Evolutionary conservation across 768 basidiomycete species (phyloP), one percentile per base, ranked within the genome.

Genomic region (Dentipellis sp.): DNA sequence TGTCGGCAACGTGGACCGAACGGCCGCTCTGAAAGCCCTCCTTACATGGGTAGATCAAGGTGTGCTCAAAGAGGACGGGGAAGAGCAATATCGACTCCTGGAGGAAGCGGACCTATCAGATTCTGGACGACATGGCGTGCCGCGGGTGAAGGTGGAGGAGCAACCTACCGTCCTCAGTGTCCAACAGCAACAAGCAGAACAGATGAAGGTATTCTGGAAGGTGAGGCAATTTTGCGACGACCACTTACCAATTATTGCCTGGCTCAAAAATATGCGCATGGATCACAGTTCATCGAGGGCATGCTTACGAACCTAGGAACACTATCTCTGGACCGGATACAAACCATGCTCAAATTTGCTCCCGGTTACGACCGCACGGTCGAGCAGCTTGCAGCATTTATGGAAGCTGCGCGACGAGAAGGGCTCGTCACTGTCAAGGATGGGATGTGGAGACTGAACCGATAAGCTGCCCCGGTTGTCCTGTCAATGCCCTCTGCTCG

Each of bases 161-260:
- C 63, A 74, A 11, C 73, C 78, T 1, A 72, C 83, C 0, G 68
- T 83, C 10, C 67, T 80, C 36, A 78, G 76, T 19, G 72, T 77
- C 10, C 83, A 90, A 58, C 88, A 90, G 47, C 85, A 87, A 46
- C 84, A 91, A 65, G 83, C 84, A 0, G 88, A 91, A 63, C 88
- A 93, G 70, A 91, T 94, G 86, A 80, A 76, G 58, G 78, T 92
- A 0, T 90, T 85, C 67, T 94, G 91, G 91, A 91, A 89, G 82
- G 91, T 84, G 53, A 7, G 69, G 73, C 21, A 48, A 48, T 39
- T 22, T 36, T 38, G 35, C 45, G 38, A 50, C 58, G 39, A 51
- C 55, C 8, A 58, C 51, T 46, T 34, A 48, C 29, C 29, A 29
- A 8, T 34, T 29, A 6, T 29, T 6, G 29, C 3, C 29, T 45